Evolutionary conservation across 495 filamentous ascomycete genomes (phyloP).

Genomic region (Talaromyces adpressus): DNA sequence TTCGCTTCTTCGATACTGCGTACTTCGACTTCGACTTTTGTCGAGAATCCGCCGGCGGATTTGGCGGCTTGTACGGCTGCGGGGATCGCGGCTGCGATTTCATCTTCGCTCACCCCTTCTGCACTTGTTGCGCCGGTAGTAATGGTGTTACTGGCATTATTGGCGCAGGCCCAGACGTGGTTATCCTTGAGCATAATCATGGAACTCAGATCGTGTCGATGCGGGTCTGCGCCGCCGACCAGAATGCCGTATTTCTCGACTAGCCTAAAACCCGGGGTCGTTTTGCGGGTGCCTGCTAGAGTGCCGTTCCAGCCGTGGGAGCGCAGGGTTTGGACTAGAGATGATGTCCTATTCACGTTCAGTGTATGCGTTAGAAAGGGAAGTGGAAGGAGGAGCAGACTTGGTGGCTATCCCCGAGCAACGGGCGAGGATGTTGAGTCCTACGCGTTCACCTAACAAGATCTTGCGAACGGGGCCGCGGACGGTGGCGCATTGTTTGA

Average conservation of each 20-base stretch:
- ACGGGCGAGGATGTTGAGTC: conserved; percentile 82
- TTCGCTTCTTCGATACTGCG: conserved; percentile 80
- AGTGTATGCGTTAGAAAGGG: background rate
- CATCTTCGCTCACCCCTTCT: background rate
- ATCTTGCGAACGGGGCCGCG: conserved; percentile 77
- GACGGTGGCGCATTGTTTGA: conserved; percentile 68
- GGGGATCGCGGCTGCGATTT: conserved; percentile 62
- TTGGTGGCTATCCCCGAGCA: conserved; percentile 89
- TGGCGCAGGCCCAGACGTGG: conserved; percentile 78
- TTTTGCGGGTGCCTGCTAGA: conserved; percentile 95
- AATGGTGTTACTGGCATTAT: conserved; percentile 11
- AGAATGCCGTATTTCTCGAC: conserved; percentile 99
- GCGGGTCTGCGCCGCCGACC: conserved; percentile 83
- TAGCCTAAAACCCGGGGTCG: conserved; percentile 88
- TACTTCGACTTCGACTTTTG: conserved; percentile 96
- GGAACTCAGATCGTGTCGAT: conserved; percentile 81
- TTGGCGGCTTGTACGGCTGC: conserved; percentile 78
- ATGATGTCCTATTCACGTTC: conserved; percentile 23
- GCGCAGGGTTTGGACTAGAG: conserved; percentile 46
- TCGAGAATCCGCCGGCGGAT: conserved; percentile 73
- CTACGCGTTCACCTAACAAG: conserved; percentile 87
- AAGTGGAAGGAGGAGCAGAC: conserved; percentile 16
- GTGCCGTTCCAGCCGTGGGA: conserved; percentile 66
- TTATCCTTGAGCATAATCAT: conserved; percentile 99
- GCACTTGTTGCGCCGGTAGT: too few relatives aligned